phyloP scores from a whole-genome alignment of 2,329 filamentous ascomycete species.

The Epichloe festucae region DNA sequence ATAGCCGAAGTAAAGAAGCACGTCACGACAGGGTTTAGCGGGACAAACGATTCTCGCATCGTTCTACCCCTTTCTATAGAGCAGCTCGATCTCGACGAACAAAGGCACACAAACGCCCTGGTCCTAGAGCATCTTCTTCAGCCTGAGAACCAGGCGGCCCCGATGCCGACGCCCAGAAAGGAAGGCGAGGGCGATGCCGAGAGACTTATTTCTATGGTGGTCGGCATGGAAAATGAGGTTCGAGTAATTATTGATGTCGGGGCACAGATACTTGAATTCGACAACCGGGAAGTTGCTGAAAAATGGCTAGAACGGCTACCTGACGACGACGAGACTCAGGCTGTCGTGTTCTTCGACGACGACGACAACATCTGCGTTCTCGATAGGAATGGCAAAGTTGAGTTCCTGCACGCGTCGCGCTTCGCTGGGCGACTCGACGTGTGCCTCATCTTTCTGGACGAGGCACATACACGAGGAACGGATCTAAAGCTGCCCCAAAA shows the following conservation, averaged over 20 bases:
- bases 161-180: constrained; percentile 1
- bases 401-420: constrained; percentile 43
- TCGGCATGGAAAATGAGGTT: constrained; percentile 22
- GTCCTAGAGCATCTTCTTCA: constrained; percentile 48
- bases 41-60: constrained; percentile 51
- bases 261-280: constrained; percentile 53
- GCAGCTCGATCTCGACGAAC: constrained; percentile 40
- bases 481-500: constrained; percentile 47
- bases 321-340: constrained; percentile 7
- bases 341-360: constrained; percentile 44
- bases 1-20: constrained; percentile 33
- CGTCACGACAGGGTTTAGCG: constrained; percentile 53
- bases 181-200: constrained; percentile 15
- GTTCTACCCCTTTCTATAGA: constrained; percentile 42
- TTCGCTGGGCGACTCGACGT: constrained; percentile 40
- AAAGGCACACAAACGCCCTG: constrained; percentile 53
- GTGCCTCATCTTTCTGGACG: constrained; percentile 57
- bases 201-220: constrained; percentile 30
- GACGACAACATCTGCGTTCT: constrained; percentile 41
- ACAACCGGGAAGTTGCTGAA: constrained; percentile 39
- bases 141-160: constrained; percentile 30
- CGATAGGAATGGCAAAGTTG: constrained; percentile 30
- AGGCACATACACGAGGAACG: constrained; percentile 57
- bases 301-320: constrained; percentile 32
- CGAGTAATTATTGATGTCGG: constrained; percentile 59